Evolutionary conservation across 352 stramenopile genomes (phyloP).

Genomic region (Globisporangium viniferum): DNA sequence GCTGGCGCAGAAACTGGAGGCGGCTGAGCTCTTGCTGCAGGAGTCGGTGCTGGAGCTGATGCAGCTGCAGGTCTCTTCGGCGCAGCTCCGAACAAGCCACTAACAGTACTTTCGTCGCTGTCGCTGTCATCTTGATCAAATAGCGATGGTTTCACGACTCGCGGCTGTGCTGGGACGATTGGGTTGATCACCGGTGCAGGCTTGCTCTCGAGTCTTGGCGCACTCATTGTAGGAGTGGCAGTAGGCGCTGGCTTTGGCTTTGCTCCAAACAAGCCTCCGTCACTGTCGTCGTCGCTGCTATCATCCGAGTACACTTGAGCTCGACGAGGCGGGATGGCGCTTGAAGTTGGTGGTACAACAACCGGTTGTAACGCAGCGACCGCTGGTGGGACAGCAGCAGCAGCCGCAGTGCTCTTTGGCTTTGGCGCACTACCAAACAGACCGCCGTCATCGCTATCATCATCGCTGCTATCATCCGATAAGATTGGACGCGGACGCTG

Average conservation of each 20-base stretch:
- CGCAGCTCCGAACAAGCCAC: slow-evolving; percentile 34
- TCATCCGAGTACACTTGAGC: neutral
- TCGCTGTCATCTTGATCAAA: slow-evolving; percentile 7
- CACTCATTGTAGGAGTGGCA: neutral
- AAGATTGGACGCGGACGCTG: slow-evolving; percentile 40
- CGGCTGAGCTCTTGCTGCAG: neutral
- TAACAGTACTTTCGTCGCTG: slow-evolving; percentile 21
- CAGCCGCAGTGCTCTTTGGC: neutral
- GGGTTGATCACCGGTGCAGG: neutral
- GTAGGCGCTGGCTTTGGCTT: neutral
- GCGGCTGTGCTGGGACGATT: neutral
- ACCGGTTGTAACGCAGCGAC: neutral
- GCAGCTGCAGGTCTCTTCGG: neutral
- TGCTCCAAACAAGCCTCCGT: neutral
- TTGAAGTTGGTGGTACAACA: neutral
- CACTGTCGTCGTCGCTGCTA: neutral
- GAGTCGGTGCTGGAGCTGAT: neutral
- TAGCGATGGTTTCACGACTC: neutral
- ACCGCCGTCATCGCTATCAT: slow-evolving; percentile 2
- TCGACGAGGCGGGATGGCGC: neutral
- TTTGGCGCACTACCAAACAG: neutral
- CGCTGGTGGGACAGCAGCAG: neutral
- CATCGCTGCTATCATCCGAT: slow-evolving; percentile 30
- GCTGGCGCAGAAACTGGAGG: slow-evolving; percentile 7
- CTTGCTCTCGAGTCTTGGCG: neutral